Base-by-base conservation (phyloP, 176 grass and related monocot genomes). In the Oryza punctata region DNA sequence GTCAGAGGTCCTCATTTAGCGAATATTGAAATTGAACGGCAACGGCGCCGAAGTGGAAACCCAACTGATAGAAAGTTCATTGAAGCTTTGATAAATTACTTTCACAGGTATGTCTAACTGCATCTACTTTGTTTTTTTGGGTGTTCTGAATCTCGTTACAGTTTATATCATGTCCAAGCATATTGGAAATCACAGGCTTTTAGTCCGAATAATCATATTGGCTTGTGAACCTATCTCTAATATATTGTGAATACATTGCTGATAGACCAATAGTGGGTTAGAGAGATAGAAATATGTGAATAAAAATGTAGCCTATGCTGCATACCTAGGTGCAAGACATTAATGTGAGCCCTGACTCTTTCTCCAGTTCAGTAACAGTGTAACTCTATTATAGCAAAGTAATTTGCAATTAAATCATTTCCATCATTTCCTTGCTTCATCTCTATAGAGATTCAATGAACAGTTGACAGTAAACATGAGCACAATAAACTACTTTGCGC, bases 1-100 rank as follows among this genome's bases (percentile, higher is more conserved):
- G 77, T 91, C 68, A 94, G 96, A 96, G 93, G 91, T 68, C 89
- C 96, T 82, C 91, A 81, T 80, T 84, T 99, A 84, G 96, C 91
- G 32, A 87, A 64, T 87, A 86, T 99, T 83, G 96, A 99, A 93
- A 96, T 99, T 81, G 91, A 96, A 82, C 83, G 89, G 26, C 87
- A 87, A 24, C 74, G 73, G 33, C 52, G 87, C 26, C 69, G 92
- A 44, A 86, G 68, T 91, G 89, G 91, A 80, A 89, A 76, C n/a
- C 12, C 77, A 68, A 69, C 90, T 66, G 84, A 87, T 63, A 86
- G 70, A 46, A 96, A 91, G 66, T 64, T 99, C 78, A 54, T 89
- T 70, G 93, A 99, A 71, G 77, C 89, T 85, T 87, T 96, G 78
- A 37, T 92, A 45, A 89, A 90, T 81, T 99, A 99, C 76, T 94